Conservation (phyloP, 2,329 filamentous ascomycete genomes). For the Clonostachys sp. region DNA sequence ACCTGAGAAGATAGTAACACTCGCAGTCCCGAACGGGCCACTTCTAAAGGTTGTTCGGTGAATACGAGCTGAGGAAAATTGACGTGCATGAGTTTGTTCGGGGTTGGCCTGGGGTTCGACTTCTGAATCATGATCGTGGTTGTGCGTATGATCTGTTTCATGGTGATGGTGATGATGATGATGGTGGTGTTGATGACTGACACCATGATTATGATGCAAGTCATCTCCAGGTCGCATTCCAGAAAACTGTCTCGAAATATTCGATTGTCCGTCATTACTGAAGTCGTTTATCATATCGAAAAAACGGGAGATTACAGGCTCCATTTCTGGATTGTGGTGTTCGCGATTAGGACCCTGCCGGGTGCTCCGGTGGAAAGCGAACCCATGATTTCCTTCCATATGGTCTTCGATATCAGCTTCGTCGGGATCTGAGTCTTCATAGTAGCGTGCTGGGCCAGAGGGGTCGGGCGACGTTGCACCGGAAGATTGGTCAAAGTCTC, state of each 20-base stretch:
- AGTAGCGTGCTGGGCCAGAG: conserved; percentile 12
- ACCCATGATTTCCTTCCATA: conserved; percentile 32
- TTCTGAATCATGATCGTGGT: conserved; percentile 1
- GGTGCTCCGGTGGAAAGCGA: conserved; percentile 31
- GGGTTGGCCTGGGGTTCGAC: background rate
- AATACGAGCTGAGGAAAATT: conserved; percentile 13
- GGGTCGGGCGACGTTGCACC: conserved; percentile 20
- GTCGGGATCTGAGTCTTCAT: conserved; percentile 50
- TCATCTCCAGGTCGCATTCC: background rate
- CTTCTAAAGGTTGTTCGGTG: conserved; percentile 30
- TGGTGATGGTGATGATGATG: background rate
- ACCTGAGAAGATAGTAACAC: conserved; percentile 41
- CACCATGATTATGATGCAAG: background rate
- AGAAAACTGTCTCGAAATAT: too few relatives aligned
- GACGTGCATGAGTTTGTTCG: conserved; percentile 1
- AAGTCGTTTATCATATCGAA: conserved; percentile 36
- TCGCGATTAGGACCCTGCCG: conserved; percentile 13
- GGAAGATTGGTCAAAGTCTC: conserved; percentile 26
- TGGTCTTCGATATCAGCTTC: conserved; percentile 55
- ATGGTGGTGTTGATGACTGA: background rate
- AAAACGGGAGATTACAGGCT: conserved; percentile 35
- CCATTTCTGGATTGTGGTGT: conserved; percentile 24
- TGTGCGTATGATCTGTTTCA: background rate
- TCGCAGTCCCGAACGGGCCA: conserved; percentile 33
- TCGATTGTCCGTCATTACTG: conserved; percentile 4